Evolutionary conservation across 805 yeast species (phyloP).

Genomic region (Sugiyamaella americana): DNA sequence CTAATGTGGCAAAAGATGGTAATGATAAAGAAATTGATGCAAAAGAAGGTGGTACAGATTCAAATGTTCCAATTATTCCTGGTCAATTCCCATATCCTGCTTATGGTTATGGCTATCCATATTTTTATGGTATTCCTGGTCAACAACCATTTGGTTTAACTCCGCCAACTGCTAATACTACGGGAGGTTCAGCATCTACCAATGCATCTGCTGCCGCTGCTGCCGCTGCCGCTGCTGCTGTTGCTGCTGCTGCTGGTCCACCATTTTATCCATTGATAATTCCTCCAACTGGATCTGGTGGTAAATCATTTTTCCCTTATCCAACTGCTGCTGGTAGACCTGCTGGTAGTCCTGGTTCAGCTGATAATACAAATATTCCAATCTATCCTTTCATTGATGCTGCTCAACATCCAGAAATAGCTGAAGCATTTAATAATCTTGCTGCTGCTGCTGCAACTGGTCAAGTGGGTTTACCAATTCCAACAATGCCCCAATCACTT

Average conservation of each 20-base stretch:
- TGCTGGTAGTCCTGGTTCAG: slow-evolving; percentile 1
- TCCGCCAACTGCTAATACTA: background rate
- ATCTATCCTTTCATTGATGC: background rate
- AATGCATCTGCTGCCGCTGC: background rate
- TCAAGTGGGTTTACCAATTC: background rate
- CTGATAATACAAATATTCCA: background rate
- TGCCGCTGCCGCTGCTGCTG: slow-evolving; percentile 1
- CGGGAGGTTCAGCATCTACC: background rate
- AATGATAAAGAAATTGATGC: background rate
- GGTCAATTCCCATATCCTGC: slow-evolving; percentile 1
- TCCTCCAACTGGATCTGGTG: background rate
- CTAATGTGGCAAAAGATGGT: background rate
- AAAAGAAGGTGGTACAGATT: background rate
- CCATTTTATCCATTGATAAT: background rate
- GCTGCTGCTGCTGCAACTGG: background rate
- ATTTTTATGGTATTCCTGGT: slow-evolving; percentile 2
- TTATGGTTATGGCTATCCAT: background rate
- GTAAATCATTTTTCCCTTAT: background rate
- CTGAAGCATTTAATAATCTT: background rate
- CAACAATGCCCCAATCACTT: no score
- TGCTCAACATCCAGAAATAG: background rate
- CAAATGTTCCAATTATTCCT: background rate
- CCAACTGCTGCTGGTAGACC: no score
- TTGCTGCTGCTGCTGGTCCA: background rate
- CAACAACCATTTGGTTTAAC: background rate